These are phyloP conservation scores for Termitomyces bulborhizus DNA, from an alignment of 768 basidiomycete genomes.

Conservation along the genomic window DNA sequence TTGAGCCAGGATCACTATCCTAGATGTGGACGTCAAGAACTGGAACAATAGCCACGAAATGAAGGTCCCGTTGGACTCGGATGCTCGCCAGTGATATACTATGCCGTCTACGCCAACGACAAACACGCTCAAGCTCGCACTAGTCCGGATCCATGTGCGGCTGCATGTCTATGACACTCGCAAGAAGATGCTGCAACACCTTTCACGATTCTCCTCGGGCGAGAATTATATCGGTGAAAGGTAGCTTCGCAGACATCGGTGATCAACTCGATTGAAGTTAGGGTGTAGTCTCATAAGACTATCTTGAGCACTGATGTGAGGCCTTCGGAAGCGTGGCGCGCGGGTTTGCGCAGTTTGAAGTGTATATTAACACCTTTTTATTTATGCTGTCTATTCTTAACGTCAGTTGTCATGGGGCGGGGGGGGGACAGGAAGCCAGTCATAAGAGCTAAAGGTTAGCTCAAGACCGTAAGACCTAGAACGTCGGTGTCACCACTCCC, in stretches of 20 bases:
- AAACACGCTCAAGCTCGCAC: neutral
- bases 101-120: neutral
- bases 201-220: neutral
- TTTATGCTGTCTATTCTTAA: neutral
- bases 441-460: too few species aligned
- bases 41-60: neutral
- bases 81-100: neutral
- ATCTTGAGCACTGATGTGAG: neutral
- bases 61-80: neutral
- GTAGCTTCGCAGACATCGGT: neutral
- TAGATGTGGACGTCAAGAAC: too few species aligned
- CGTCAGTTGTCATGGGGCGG: neutral
- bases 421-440: neutral
- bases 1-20: too few species aligned
- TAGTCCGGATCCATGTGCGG: neutral
- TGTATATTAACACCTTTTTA: neutral
- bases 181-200: neutral
- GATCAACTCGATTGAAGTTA: neutral
- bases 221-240: too few species aligned
- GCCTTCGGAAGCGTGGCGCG: neutral
- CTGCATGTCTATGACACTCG: neutral
- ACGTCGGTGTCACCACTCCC: too few species aligned
- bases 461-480: too few species aligned
- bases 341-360: neutral
- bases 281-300: too few species aligned